Conservation (phyloP, 2,329 filamentous ascomycete species). For the Drechslerella stenobrocha region DNA sequence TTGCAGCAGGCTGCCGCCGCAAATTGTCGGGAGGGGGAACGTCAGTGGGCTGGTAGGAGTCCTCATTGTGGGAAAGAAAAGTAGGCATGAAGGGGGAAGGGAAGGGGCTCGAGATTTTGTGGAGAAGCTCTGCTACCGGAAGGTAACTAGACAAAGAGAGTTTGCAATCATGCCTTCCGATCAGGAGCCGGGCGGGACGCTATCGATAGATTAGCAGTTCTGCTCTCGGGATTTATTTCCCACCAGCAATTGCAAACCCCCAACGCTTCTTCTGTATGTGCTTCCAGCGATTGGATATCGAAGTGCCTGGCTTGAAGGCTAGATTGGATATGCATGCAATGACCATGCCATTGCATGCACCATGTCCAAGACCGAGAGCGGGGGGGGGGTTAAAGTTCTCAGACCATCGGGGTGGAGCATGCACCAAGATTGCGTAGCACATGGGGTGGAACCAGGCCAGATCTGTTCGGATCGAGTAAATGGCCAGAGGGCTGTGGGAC, state of each 20-base stretch:
- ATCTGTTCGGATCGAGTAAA: constrained; percentile 17
- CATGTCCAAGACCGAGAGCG: not conserved
- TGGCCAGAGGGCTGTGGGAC: constrained; percentile 28
- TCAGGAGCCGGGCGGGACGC: not conserved
- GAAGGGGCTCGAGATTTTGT: too few species aligned
- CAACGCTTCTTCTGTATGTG: not conserved
- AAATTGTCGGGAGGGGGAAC: not conserved
- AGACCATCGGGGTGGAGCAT: constrained; percentile 26
- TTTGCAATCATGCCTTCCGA: too few species aligned
- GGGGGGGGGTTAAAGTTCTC: not conserved
- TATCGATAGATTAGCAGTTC: constrained; percentile 11
- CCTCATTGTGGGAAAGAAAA: too few species aligned
- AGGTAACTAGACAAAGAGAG: too few species aligned
- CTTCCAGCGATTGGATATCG: constrained; percentile 3
- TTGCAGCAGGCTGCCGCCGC: constrained; percentile 1
- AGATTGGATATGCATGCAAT: too few species aligned
- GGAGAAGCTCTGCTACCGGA: too few species aligned
- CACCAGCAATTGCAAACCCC: constrained; percentile 11
- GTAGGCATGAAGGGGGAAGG: too few species aligned
- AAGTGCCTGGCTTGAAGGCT: too few species aligned
- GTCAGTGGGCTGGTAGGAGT: not conserved
- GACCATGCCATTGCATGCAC: not conserved
- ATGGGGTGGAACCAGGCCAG: constrained; percentile 36
- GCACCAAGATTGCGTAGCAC: constrained; percentile 47
- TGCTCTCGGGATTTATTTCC: constrained; percentile 44